Base-by-base conservation (phyloP, 371 early-diverging fungal genomes). In the Thermomucor indicae-seudaticae region DNA sequence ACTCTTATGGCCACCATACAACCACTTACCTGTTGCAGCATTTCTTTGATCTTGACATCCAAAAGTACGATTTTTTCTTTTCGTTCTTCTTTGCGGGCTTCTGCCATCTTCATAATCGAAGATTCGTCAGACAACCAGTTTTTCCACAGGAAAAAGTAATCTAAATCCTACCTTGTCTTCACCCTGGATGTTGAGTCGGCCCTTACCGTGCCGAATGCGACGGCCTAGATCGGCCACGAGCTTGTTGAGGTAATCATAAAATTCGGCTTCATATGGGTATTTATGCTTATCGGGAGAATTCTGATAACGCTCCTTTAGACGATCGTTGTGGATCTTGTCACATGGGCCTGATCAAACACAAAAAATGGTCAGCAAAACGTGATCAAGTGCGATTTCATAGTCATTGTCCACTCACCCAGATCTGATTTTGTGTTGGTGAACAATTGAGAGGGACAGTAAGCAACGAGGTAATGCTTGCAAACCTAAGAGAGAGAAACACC, bases 371-470 rank as follows among this genome's bases (percentile, higher is more conserved):
- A 27, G 23, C 24, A 14, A 11, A 25, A 28, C 11, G 4, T 22
- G 43, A 16, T 10, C n/a, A 23, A 20, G 19, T 35, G 8, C 19
- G 1, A 34, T 23, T 2, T 5, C 20, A 41, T 10, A n/a, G 23
- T 23, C 19, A 62, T 25, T 37, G 47, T 47, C 53, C 55, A 56
- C 51, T 58, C 75, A 76, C 88, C 91, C 45, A 91, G 70, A 57
- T 89, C 91, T 23, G 87, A 85, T 61, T 93, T 94, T 1, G 95
- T 94, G 66, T 93, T 93, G 34, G 83, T 81, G 64, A 94, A 94
- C 24, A 89, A 70, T 50, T 85, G 84, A 53, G 88, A 78, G 20
- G 95, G 93, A 59, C 95, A 94, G 51, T 92, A 94, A 30, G 78
- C 84, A 31, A 89, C 91, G 39, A 94, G 70, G 53, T 80, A 87